phyloP scores from a whole-genome alignment of 805 yeast genomes.

The Torulaspora gathmanii region DNA sequence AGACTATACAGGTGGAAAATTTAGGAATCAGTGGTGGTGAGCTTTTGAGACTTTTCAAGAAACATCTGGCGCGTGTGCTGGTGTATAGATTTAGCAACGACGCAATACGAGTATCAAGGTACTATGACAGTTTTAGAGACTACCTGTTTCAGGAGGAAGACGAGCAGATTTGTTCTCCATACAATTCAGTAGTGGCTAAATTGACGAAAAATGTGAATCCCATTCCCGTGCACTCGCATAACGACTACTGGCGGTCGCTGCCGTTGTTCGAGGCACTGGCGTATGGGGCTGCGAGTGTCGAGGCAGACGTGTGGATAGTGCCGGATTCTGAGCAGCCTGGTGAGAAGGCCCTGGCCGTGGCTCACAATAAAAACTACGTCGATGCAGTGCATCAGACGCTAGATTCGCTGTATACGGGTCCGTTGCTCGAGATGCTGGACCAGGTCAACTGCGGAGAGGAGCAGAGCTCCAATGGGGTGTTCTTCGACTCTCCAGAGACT shows the following conservation, averaged over 20 bases:
- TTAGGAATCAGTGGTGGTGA: conserved; percentile 19
- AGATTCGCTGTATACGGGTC: conserved; percentile 48
- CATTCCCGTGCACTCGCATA: conserved; percentile 54
- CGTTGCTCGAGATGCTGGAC: conserved; percentile 45
- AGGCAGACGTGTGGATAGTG: conserved; percentile 60
- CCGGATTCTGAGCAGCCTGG: conserved; percentile 25
- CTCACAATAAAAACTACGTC: conserved; percentile 52
- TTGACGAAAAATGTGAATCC: conserved; percentile 27
- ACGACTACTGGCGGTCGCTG: conserved; percentile 58
- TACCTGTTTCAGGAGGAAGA: conserved; percentile 10
- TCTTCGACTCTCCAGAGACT: conserved; percentile 42
- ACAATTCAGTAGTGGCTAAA: conserved; percentile 18
- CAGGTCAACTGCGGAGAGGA: conserved; percentile 40
- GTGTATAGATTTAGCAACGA: not conserved
- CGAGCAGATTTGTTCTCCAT: conserved; percentile 12
- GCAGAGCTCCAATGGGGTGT: conserved; percentile 37
- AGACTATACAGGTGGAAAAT: not conserved
- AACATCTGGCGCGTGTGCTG: conserved; percentile 8
- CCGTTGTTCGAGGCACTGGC: conserved; percentile 56
- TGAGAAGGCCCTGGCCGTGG: conserved; percentile 49
- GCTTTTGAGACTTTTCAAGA: conserved; percentile 14
- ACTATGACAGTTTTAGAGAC: conserved; percentile 16
- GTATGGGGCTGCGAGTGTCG: conserved; percentile 53
- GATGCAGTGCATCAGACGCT: conserved; percentile 43
- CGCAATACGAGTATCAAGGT: conserved; percentile 11